These are phyloP conservation scores for Daldinia caldariorum DNA, from an alignment of 495 filamentous ascomycete species.

Conservation along the genomic window DNA sequence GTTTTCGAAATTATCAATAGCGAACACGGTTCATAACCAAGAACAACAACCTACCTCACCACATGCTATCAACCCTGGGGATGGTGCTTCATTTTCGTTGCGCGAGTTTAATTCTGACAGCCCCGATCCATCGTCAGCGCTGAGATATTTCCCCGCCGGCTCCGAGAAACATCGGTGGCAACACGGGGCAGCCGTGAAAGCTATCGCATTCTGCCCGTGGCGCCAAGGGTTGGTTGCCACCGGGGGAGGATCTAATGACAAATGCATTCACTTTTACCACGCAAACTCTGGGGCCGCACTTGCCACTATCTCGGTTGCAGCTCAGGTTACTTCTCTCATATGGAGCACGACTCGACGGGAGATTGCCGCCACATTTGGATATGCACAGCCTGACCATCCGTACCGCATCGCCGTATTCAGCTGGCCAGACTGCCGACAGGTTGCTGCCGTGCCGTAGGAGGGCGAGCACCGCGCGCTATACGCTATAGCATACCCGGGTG, in stretches of 20 bases:
- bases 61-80: constrained; percentile 30
- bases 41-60: constrained; percentile 6
- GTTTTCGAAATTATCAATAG: constrained; percentile 8
- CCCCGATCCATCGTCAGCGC: constrained; percentile 13
- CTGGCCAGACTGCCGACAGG: constrained; percentile 91
- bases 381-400: constrained; percentile 91
- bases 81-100: constrained; percentile 4
- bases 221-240: constrained; percentile 87
- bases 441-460: constrained; percentile 89
- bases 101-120: neutral
- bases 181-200: constrained; percentile 92
- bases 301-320: constrained; percentile 89
- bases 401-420: constrained; percentile 93
- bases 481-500: constrained; percentile 73
- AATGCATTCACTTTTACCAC: constrained; percentile 96
- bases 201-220: constrained; percentile 98
- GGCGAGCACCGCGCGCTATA: constrained; percentile 82
- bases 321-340: constrained; percentile 91
- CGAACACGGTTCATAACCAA: neutral
- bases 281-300: constrained; percentile 83
- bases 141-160: constrained; percentile 53
- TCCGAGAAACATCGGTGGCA: constrained; percentile 76
- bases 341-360: constrained; percentile 89
- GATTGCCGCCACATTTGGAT: constrained; percentile 93
- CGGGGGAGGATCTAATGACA: constrained; percentile 92